Base-by-base conservation (phyloP, 371 early-diverging fungal species). In the Mucor irregularis region DNA sequence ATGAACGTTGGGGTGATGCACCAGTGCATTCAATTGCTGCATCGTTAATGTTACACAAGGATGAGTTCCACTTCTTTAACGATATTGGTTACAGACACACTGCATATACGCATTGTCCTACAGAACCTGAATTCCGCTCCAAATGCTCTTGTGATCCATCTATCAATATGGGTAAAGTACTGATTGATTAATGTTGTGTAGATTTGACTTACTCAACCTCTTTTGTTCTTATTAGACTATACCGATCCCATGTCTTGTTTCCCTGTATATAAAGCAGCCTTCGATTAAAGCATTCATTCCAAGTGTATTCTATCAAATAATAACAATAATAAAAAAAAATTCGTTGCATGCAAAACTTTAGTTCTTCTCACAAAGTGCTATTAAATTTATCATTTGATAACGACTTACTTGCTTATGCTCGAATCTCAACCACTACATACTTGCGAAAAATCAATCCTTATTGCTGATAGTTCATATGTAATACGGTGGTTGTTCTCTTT, bases 1-100 rank as follows among this genome's bases (percentile, higher is more conserved):
- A 96, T 66, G 96, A 97, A 62, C 55, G 65, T 5, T 97, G 97
- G 97, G 97, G 97, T 4, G 98, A 97, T 82, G 98, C 97, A 9
- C 98, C 98, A 7, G 88, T 98, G 1, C 98, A 97, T 62, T 92
- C 94, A 1, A 78, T 98, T 30, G 97, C 94, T 3, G 92, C 89
- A 2, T 85, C 89, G 0, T 61, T 98, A 62, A 78, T 95, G 76
- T 70, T 96, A 13, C 73, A 78, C 24, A 88, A 85, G 59, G 75
- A 81, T 31, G 82, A 94, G 73, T 82, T 96, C 50, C 96, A 96
- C 60, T 93, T 86, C 64, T 95, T 93, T 64, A 89, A 93, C 53
- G 88, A 89, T 56, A 83, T 90, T 45, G 90, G 89, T 0, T 91
- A 91, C 64, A 70, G 79, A 49, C 91, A 91, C 57, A 81, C 78